A percentile compares a stretch with the other conserved stretches of the same genome.
Conservation (phyloP, 768 basidiomycete species). For the Russula dissimulans region DNA sequence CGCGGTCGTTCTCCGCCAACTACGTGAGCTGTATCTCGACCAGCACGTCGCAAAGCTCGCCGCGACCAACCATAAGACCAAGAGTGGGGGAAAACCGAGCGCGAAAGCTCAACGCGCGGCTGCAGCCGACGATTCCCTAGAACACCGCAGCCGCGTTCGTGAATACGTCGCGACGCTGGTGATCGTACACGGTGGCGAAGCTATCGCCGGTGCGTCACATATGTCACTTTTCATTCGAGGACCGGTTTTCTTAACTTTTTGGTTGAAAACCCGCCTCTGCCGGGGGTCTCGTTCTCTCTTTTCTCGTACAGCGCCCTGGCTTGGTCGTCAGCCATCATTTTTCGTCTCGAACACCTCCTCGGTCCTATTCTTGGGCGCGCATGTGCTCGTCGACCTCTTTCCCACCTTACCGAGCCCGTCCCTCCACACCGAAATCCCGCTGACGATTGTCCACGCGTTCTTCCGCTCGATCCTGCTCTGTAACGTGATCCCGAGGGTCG, state of each 20-base stretch:
- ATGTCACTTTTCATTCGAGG: neutral
- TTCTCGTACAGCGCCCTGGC: conserved; percentile 14
- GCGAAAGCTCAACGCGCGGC: neutral
- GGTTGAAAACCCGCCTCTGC: neutral
- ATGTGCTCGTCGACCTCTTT: conserved; percentile 12
- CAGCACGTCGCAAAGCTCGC: conserved; percentile 3
- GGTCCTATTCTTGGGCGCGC: conserved; percentile 2
- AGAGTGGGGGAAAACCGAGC: neutral
- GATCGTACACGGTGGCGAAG: conserved; percentile 20
- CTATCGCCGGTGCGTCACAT: conserved; percentile 14
- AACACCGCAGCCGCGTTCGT: conserved; percentile 15
- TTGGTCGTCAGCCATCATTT: conserved; percentile 18
- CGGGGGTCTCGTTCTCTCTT: too few species aligned
- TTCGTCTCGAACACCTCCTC: conserved; percentile 10
- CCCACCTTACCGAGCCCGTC: conserved; percentile 8
- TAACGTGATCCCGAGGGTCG: conserved; percentile 9
- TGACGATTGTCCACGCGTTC: conserved; percentile 16
- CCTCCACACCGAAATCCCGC: conserved; percentile 10
- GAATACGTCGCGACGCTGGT: conserved; percentile 16
- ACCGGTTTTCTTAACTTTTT: neutral
- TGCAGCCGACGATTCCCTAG: neutral
- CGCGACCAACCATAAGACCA: neutral
- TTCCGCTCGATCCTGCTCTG: conserved; percentile 15
- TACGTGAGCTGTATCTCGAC: conserved; percentile 1
- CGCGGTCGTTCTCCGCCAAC: conserved; percentile 15